Conservation (phyloP, 768 basidiomycete species). For the Kwoniella mangroviensis region DNA sequence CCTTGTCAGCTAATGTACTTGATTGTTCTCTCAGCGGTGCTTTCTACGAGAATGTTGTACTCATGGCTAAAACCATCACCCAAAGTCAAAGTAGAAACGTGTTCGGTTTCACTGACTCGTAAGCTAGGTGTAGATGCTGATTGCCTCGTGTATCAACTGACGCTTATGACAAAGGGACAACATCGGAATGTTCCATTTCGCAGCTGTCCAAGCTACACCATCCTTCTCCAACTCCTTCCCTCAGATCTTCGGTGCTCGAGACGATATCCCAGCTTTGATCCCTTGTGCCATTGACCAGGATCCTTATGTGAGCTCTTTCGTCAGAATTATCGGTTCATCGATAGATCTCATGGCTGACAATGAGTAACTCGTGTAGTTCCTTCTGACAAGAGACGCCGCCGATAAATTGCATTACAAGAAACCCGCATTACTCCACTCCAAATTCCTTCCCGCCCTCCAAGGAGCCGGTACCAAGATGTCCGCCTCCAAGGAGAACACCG, state of each 20-base stretch:
- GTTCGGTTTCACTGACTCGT: constrained; percentile 97
- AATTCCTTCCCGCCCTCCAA: constrained; percentile 97
- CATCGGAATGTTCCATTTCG: constrained; percentile 97
- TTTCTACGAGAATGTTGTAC: constrained; percentile 93
- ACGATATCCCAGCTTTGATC: constrained; percentile 88
- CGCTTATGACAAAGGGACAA: constrained; percentile 71
- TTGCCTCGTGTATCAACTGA: not conserved
- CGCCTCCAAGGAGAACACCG: constrained; percentile 87
- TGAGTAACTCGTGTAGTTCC: constrained; percentile 69
- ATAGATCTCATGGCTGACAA: not conserved
- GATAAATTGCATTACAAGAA: constrained; percentile 94
- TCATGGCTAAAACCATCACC: constrained; percentile 89
- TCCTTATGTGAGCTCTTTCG: constrained; percentile 48
- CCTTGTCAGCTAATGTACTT: not conserved
- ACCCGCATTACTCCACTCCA: constrained; percentile 86
- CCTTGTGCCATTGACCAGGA: constrained; percentile 96
- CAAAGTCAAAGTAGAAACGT: constrained; percentile 91
- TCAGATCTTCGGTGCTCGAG: constrained; percentile 84
- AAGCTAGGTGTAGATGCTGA: constrained; percentile 55
- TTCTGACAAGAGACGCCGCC: constrained; percentile 93
- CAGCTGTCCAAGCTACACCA: constrained; percentile 90
- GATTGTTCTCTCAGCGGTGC: constrained; percentile 64
- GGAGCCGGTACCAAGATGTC: constrained; percentile 99
- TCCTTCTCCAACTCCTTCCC: constrained; percentile 99
- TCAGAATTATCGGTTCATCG: not conserved